These are phyloP conservation scores for Nectriaceae sp. DNA, from an alignment of 2,329 filamentous ascomycete genomes.

Conservation along the genomic window DNA sequence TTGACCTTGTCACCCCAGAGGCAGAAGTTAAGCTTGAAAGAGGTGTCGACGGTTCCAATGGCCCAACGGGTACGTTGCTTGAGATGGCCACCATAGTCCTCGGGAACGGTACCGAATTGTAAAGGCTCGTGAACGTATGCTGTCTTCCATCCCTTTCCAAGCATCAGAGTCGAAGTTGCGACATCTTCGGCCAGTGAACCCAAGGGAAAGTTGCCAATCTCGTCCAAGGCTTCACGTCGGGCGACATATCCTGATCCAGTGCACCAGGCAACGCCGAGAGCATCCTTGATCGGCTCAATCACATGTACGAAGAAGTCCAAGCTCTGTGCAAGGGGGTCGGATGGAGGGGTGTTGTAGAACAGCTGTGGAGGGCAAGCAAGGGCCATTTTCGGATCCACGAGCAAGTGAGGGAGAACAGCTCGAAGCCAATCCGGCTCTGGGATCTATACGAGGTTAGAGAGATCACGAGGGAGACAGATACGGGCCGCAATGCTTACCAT, in stretches of 20 bases:
- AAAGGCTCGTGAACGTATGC: conserved; percentile 61
- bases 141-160: conserved; percentile 63
- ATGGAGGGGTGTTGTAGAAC: conserved; percentile 62
- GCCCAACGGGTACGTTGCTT: conserved; percentile 61
- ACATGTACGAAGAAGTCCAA: conserved; percentile 60
- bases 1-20: conserved; percentile 54
- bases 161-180: conserved; percentile 58
- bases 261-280: conserved; percentile 61
- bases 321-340: conserved; percentile 60
- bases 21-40: conserved; percentile 62
- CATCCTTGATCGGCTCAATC: conserved; percentile 51
- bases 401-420: conserved; percentile 58
- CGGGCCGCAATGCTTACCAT: conserved; percentile 53
- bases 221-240: conserved; percentile 59
- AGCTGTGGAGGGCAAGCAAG: conserved; percentile 63
- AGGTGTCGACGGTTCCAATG: conserved; percentile 58
- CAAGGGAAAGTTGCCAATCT: conserved; percentile 63
- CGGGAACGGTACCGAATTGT: conserved; percentile 61
- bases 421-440: conserved; percentile 62
- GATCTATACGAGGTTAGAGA: conserved; percentile 42
- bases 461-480: not conserved
- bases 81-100: conserved; percentile 55
- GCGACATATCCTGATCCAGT: conserved; percentile 65
- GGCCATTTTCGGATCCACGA: conserved; percentile 58
- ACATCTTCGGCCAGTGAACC: conserved; percentile 63